Evolutionary conservation across 306 rosid genomes (phyloP).

Genomic region (Hippophae tibetana): DNA sequence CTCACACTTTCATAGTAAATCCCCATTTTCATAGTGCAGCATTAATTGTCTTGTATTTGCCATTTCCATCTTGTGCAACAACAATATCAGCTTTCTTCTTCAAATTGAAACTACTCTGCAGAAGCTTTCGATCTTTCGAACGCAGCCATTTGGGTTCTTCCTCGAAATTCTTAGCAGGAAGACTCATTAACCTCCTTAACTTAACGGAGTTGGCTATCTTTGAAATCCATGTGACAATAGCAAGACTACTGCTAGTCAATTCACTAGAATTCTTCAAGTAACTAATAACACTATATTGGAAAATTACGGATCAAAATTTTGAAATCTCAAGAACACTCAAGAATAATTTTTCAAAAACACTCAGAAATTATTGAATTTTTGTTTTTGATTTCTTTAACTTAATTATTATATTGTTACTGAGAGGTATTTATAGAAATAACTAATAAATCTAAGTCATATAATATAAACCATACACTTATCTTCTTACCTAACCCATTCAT

Average conservation of each 20-base stretch:
- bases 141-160: conserved; percentile 30
- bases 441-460: too few species aligned
- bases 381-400: too few species aligned
- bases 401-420: too few species aligned
- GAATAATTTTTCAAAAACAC: too few species aligned
- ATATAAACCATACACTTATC: too few species aligned
- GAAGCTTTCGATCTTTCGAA: conserved; percentile 15
- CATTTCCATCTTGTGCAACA: conserved; percentile 46
- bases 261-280: conserved; percentile 51
- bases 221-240: conserved; percentile 52
- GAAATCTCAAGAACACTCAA: too few species aligned
- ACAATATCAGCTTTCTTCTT: conserved; percentile 29
- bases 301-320: too few species aligned
- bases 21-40: conserved; percentile 71
- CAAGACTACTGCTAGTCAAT: conserved; percentile 64
- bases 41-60: conserved; percentile 41
- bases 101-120: conserved; percentile 19
- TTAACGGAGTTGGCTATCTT: conserved; percentile 16
- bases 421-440: too few species aligned
- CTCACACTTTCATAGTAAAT: conserved; percentile 50
- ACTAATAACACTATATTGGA: conserved; percentile 6
- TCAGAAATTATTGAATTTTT: too few species aligned
- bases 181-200: conserved; percentile 30
- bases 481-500: too few species aligned
- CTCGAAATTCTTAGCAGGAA: not conserved